Percentiles rank a stretch among this genome's conserved stretches.
phyloP scores from a whole-genome alignment of 129 eudicot genomes.

The Solidago caesia region DNA sequence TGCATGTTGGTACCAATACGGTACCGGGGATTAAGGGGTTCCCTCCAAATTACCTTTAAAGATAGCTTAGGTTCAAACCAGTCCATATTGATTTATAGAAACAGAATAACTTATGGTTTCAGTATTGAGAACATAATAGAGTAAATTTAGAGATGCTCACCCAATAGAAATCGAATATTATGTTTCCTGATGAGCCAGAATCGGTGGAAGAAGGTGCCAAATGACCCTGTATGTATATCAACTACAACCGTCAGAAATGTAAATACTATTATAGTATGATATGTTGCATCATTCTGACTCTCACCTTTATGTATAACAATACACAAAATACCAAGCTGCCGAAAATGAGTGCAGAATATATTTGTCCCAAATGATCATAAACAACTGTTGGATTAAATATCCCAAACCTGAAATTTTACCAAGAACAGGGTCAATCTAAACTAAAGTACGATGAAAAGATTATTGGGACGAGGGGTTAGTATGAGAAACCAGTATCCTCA shows the following conservation, averaged over 20 bases:
- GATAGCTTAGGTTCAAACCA: no score
- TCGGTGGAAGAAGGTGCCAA: constrained; percentile 90
- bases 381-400: constrained; percentile 81
- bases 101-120: not conserved
- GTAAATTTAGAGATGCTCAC: constrained; percentile 41
- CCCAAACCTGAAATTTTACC: constrained; percentile 65
- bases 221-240: constrained; percentile 59
- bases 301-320: constrained; percentile 82
- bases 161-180: constrained; percentile 97
- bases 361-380: constrained; percentile 93
- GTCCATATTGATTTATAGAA: not conserved
- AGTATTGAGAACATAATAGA: not conserved
- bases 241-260: constrained; percentile 30
- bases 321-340: constrained; percentile 90
- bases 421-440: constrained; percentile 13
- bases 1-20: no score
- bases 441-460: constrained; percentile 6
- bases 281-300: constrained; percentile 5
- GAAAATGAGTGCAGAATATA: constrained; percentile 83
- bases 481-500: constrained; percentile 34
- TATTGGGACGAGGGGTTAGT: not conserved
- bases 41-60: no score
- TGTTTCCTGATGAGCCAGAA: constrained; percentile 91
- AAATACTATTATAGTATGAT: not conserved
- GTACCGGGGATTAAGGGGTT: no score